Percentiles rank a stretch among this genome's conserved stretches.
Evolutionary conservation across 2,329 filamentous ascomycete genomes (phyloP).

Genomic region (Arthrobotrys pseudoclavata): DNA sequence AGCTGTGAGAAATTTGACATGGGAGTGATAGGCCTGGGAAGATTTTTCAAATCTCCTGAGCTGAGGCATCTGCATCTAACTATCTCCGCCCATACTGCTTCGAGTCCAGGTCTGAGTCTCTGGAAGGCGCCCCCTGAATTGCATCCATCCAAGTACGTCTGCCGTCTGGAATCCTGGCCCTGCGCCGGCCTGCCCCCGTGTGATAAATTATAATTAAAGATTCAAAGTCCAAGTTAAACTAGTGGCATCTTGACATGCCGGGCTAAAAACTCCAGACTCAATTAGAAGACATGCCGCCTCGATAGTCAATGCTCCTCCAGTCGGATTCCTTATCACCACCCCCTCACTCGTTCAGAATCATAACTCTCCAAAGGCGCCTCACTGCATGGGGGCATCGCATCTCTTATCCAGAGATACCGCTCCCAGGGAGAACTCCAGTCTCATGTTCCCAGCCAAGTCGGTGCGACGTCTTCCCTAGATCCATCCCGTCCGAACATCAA

Average conservation of each 20-base stretch:
- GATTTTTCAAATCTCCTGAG: conserved; percentile 22
- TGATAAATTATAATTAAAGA: conserved; percentile 33
- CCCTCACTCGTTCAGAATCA: conserved; percentile 16
- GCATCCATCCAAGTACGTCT: conserved; percentile 18
- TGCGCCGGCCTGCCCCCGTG: conserved; percentile 19
- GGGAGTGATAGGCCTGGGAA: conserved; percentile 23
- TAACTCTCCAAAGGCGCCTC: neutral
- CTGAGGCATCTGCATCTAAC: conserved; percentile 20
- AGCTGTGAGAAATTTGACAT: conserved; percentile 18
- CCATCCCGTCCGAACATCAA: conserved; percentile 4
- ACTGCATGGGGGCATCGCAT: conserved; percentile 7
- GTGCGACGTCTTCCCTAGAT: conserved; percentile 18
- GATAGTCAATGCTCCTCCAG: conserved; percentile 17
- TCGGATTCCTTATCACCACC: conserved; percentile 13
- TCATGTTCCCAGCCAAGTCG: conserved; percentile 22
- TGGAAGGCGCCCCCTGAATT: conserved; percentile 35
- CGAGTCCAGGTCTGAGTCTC: conserved; percentile 19
- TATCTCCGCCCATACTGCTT: conserved; percentile 11
- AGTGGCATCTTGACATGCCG: conserved; percentile 30
- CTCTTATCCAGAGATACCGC: conserved; percentile 10
- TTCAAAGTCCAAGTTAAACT: conserved; percentile 23
- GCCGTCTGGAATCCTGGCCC: conserved; percentile 34
- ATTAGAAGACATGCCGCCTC: conserved; percentile 19
- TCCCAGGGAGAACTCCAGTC: conserved; percentile 22
- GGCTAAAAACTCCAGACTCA: conserved; percentile 26